These are phyloP conservation scores for Phaffia rhodozyma DNA, from an alignment of 1,284 basidiomycete species.

Conservation along the genomic window DNA sequence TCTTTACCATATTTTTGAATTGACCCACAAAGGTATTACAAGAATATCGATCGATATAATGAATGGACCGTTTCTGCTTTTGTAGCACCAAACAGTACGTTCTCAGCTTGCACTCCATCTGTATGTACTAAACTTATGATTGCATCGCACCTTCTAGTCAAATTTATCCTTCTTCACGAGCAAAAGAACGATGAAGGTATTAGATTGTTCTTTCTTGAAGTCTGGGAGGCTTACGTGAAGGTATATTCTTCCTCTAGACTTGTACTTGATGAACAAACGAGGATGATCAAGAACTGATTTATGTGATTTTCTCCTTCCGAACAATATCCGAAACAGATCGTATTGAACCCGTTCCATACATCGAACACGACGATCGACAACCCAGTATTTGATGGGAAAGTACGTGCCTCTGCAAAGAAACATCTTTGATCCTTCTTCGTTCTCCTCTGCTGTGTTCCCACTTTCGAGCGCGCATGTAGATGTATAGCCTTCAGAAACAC, in stretches of 20 bases:
- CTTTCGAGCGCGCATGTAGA: neutral
- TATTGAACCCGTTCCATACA: constrained; percentile 84
- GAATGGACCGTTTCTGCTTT: constrained; percentile 95
- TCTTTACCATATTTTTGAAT: constrained; percentile 6
- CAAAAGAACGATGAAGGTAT: constrained; percentile 93
- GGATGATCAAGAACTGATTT: neutral
- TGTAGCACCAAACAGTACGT: constrained; percentile 79
- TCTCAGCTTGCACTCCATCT: neutral
- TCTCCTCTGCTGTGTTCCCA: neutral
- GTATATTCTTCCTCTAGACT: constrained; percentile 38
- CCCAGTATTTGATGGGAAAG: constrained; percentile 62
- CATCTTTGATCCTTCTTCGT: constrained; percentile 42
- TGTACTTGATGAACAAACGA: constrained; percentile 14
- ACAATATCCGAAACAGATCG: constrained; percentile 44
- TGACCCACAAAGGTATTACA: constrained; percentile 58
- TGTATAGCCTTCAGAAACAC: too few relatives aligned
- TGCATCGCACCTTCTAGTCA: constrained; percentile 33
- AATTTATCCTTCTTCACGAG: constrained; percentile 83
- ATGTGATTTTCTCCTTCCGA: neutral
- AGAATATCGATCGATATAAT: constrained; percentile 86
- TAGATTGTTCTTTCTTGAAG: constrained; percentile 72
- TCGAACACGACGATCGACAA: constrained; percentile 72
- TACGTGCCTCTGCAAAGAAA: constrained; percentile 75
- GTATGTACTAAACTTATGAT: neutral
- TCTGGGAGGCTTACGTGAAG: constrained; percentile 93